Base-by-base conservation (phyloP, 495 filamentous ascomycete genomes). In the Darksidea phi region DNA sequence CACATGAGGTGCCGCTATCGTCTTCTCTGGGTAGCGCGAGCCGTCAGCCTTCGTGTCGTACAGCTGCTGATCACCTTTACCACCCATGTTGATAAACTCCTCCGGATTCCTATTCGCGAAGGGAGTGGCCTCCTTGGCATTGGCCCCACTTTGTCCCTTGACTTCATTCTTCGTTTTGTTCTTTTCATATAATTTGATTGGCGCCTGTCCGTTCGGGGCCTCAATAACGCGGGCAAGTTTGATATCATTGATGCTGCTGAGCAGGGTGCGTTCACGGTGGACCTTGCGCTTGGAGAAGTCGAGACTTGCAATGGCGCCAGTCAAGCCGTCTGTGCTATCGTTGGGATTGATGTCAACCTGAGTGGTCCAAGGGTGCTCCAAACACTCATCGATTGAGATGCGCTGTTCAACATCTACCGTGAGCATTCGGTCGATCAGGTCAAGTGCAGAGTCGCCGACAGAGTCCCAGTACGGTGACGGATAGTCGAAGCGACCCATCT, bases 401-500 rank as follows among this genome's bases (percentile, higher is more conserved):
- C 95, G 83, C 70, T 86, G 82, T 26, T 91, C 84, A 15, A 88
- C 85, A 61, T 96, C 84, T 15, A 96, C 91, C 0, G 87, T 87
- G 28, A 99, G 82, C 95, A 99, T 99, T 28, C 82, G 80, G 71
- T 97, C 95, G 59, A 99, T 97, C 23, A 99, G 81, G 58, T 97
- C 92, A 52, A 97, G 79, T 3, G 93, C 95, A 41, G 87, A 82
- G 57, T 99, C 95, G 57, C 85, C 87, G 58, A 99, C 87, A 3
- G 86, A 84, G 73, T 97, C 94, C 95, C 95, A 99, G 72, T 97
- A 99, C 15, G 95, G 95, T 1, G 90, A 93, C 1, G 95, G 95
- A 64, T 96, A 99, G 73, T 97, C 90, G 64, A 95, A 97, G 45
- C 82, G 82, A 6, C 88, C 95, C 70, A 82, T 80, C 70, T 87